Percentiles rank a stretch among this genome's conserved stretches.
Conservation (phyloP, 2,329 filamentous ascomycete species). For the Chrysosporium queenslandicum region DNA sequence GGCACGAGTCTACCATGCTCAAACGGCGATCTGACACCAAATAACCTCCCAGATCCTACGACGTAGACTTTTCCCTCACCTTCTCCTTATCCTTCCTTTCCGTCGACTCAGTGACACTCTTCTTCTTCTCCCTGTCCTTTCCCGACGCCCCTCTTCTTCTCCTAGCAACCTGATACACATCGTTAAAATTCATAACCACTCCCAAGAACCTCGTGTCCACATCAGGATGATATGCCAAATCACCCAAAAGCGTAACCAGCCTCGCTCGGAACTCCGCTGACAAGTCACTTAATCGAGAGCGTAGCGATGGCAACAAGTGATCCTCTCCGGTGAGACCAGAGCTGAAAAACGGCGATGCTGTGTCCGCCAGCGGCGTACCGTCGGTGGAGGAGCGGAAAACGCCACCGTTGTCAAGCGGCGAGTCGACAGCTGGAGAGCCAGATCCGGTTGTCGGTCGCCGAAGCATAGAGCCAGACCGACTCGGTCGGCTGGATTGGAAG, state of each 20-base stretch:
- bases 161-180: constrained; percentile 74
- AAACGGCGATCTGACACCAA: background rate
- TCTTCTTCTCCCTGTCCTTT: constrained; percentile 30
- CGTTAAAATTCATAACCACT: constrained; percentile 98
- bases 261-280: constrained; percentile 65
- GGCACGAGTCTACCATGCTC: background rate
- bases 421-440: constrained; percentile 21
- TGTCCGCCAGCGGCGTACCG: constrained; percentile 5
- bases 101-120: constrained; percentile 24
- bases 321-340: constrained; percentile 33
- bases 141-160: constrained; percentile 38
- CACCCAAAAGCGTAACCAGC: constrained; percentile 73
- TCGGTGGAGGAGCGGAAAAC: constrained; percentile 8
- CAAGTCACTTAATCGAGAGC: constrained; percentile 61
- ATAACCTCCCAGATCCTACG: background rate
- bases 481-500: constrained; percentile 21
- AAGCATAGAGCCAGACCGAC: constrained; percentile 19
- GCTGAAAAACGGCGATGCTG: background rate
- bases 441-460: constrained; percentile 18
- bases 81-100: constrained; percentile 25
- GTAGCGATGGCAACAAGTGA: constrained; percentile 63
- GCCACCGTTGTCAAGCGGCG: constrained; percentile 7
- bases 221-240: constrained; percentile 85
- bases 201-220: constrained; percentile 92
- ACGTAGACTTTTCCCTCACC: constrained; percentile 18